Conservation (phyloP, 805 yeast genomes). For the Yarrowia sp. region DNA sequence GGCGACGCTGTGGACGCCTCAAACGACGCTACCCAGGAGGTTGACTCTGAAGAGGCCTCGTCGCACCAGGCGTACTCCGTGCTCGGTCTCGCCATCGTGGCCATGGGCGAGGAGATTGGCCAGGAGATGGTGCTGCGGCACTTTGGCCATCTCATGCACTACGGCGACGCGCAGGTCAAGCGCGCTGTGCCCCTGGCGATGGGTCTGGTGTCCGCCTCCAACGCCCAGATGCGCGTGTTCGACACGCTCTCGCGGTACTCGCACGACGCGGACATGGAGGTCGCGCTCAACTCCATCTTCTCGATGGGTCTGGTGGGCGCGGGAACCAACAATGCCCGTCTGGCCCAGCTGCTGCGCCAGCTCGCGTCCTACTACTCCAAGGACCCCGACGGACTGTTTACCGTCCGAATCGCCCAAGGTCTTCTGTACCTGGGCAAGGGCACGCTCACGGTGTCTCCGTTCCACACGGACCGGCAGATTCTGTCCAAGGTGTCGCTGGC, state of each 20-base stretch:
- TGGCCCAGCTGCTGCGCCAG: slow-evolving; percentile 93
- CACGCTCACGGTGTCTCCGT: slow-evolving; percentile 83
- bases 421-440: slow-evolving; percentile 95
- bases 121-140: slow-evolving; percentile 97
- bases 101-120: slow-evolving; percentile 98
- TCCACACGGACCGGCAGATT: slow-evolving; percentile 82
- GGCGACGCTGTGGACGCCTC: slow-evolving; percentile 32
- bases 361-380: slow-evolving; percentile 89
- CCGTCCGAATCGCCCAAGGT: slow-evolving; percentile 94
- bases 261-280: slow-evolving; percentile 91
- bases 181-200: slow-evolving; percentile 97
- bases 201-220: slow-evolving; percentile 89
- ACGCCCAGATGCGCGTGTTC: slow-evolving; percentile 95
- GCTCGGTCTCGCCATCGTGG: slow-evolving; percentile 87
- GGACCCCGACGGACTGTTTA: slow-evolving; percentile 85
- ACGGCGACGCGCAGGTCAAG: slow-evolving; percentile 86
- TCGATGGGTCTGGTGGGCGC: slow-evolving; percentile 98
- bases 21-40: slow-evolving; percentile 34
- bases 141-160: slow-evolving; percentile 96
- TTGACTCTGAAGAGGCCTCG: slow-evolving; percentile 29
- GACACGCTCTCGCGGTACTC: slow-evolving; percentile 95
- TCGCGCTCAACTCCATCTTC: slow-evolving; percentile 90
- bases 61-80: slow-evolving; percentile 84
- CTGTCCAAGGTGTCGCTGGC: slow-evolving; percentile 88
- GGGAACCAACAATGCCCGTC: slow-evolving; percentile 97